Evolutionary conservation across 768 basidiomycete species (phyloP).

Genomic region (Phlebiopsis flavidoalba): DNA sequence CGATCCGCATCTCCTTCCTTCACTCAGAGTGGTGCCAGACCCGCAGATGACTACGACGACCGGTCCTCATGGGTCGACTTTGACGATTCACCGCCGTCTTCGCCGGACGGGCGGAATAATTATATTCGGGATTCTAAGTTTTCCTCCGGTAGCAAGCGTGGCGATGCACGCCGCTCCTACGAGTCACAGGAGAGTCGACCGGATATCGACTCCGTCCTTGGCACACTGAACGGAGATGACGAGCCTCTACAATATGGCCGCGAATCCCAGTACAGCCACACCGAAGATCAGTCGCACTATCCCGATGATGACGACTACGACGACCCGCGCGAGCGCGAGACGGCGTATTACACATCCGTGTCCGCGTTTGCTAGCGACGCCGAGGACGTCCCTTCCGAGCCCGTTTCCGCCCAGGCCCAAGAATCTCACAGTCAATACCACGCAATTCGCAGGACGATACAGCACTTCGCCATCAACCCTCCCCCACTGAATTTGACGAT

Average conservation of each 20-base stretch:
- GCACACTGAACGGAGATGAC: background rate
- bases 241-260: background rate
- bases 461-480: slow-evolving; percentile 1
- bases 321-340: slow-evolving; percentile 10
- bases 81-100: background rate
- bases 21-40: background rate
- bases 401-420: background rate
- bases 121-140: background rate
- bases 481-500: background rate
- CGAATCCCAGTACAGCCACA: background rate
- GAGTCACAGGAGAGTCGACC: slow-evolving; percentile 3
- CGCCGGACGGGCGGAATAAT: background rate
- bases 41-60: background rate
- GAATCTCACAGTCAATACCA: background rate
- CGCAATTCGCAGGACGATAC: background rate
- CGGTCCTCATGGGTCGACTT: background rate
- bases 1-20: background rate
- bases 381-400: background rate
- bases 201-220: background rate
- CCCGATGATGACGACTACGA: slow-evolving; percentile 11
- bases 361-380: background rate
- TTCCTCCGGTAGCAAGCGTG: background rate
- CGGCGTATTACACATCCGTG: background rate
- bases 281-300: background rate
- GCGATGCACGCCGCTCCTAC: slow-evolving; percentile 7